phyloP scores from a whole-genome alignment of 2,329 filamentous ascomycete species.

The Pseudogymnoascus sp. region DNA sequence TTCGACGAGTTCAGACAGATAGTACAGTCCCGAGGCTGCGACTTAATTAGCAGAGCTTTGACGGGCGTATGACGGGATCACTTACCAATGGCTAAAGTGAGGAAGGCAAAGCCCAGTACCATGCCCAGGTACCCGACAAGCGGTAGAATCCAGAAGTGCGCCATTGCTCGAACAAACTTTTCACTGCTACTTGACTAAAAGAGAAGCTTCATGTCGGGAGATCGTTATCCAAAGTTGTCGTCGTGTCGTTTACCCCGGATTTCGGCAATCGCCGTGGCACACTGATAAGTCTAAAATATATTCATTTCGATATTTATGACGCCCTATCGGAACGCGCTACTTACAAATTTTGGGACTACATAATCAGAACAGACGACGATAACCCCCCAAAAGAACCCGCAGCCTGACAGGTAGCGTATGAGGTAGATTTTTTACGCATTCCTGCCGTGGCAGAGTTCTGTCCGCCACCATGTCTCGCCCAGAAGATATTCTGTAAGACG shows the following conservation, averaged over 20 bases:
- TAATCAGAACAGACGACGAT: not conserved
- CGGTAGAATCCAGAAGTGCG: slow-evolving; percentile 78
- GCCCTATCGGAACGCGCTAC: slow-evolving; percentile 1
- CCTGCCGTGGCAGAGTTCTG: slow-evolving; percentile 21
- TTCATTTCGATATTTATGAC: slow-evolving; percentile 10
- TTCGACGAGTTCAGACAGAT: slow-evolving; percentile 94
- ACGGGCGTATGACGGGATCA: slow-evolving; percentile 12
- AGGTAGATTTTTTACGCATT: not conserved
- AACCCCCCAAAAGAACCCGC: not conserved
- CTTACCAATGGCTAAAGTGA: slow-evolving; percentile 85
- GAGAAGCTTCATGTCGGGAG: not conserved
- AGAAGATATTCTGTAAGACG: slow-evolving; percentile 77
- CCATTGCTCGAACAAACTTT: slow-evolving; percentile 24
- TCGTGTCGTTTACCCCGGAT: slow-evolving; percentile 7
- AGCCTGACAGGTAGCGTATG: not conserved
- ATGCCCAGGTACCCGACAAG: slow-evolving; percentile 84
- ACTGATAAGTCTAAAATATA: slow-evolving; percentile 11
- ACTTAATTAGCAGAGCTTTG: slow-evolving; percentile 5
- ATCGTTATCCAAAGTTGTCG: not conserved
- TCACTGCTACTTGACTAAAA: slow-evolving; percentile 1
- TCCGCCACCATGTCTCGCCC: slow-evolving; percentile 77
- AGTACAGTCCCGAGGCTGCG: slow-evolving; percentile 90
- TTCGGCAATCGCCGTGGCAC: slow-evolving; percentile 8
- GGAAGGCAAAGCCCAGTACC: slow-evolving; percentile 80
- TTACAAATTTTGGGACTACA: not conserved